These are phyloP conservation scores for Gonium pectorale DNA, from an alignment of 139 green algal species.

Conservation along the genomic window DNA sequence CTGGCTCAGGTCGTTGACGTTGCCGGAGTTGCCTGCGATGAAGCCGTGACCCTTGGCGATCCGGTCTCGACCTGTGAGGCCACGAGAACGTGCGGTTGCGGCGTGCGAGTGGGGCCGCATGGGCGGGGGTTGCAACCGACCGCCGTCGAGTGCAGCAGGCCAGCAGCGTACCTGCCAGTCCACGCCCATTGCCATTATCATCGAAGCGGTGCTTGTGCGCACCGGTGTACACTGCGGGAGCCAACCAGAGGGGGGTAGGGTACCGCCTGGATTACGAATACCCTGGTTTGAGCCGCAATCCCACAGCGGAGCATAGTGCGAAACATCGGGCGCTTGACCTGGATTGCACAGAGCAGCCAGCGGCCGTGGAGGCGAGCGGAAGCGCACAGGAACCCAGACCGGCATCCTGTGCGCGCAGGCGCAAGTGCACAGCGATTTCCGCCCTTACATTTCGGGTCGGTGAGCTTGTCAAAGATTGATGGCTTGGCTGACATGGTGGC, in stretches of 20 bases:
- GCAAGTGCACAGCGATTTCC: too few species aligned
- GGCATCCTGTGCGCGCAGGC: too few species aligned
- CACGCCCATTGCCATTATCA: slow-evolving; percentile 8
- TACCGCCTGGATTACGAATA: too few species aligned
- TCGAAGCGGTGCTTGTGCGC: slow-evolving; percentile 41
- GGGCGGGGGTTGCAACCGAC: neutral
- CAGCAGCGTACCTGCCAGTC: neutral
- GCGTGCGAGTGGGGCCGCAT: neutral
- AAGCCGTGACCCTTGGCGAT: slow-evolving; percentile 29
- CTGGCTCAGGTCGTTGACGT: slow-evolving; percentile 11
- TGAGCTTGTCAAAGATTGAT: slow-evolving; percentile 40
- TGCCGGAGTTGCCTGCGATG: neutral
- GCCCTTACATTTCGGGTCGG: neutral
- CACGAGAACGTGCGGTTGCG: neutral
- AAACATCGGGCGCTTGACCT: too few species aligned
- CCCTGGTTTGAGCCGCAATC: neutral
- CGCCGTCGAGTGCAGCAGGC: too few species aligned
- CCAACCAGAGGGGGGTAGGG: neutral
- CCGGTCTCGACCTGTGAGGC: slow-evolving; percentile 6
- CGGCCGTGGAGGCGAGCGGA: too few species aligned
- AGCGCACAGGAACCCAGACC: too few species aligned
- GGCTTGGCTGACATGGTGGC: neutral
- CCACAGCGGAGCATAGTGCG: too few species aligned
- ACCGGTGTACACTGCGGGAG: slow-evolving; percentile 16
- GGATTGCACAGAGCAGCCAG: too few species aligned